phyloP scores from a whole-genome alignment of 768 basidiomycete genomes.

The Stropharia rugosoannulata region DNA sequence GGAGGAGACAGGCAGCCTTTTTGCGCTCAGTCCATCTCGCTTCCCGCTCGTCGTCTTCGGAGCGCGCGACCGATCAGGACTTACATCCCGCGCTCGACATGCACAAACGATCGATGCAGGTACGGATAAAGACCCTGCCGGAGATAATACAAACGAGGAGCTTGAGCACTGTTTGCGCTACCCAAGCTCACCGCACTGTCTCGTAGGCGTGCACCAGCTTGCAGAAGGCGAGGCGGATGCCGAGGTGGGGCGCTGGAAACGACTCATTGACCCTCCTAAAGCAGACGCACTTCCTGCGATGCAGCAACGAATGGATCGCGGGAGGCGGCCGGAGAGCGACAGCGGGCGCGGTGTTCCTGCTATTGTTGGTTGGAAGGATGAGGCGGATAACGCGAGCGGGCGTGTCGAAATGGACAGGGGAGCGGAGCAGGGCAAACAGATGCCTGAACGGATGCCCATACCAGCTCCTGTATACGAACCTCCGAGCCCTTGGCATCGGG shows the following conservation, averaged over 20 bases:
- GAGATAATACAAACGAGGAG: slow-evolving; percentile 12
- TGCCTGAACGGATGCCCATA: not conserved
- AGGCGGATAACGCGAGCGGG: slow-evolving; percentile 11
- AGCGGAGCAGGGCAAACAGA: not conserved
- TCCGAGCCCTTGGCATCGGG: not conserved
- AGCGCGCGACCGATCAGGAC: slow-evolving; percentile 12
- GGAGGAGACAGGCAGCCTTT: slow-evolving; percentile 70
- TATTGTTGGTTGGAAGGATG: not conserved
- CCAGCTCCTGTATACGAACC: not conserved
- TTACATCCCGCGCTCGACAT: not conserved
- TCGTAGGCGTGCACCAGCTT: slow-evolving; percentile 59
- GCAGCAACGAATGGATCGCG: slow-evolving; percentile 15
- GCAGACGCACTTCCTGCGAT: slow-evolving; percentile 4
- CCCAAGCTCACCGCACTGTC: slow-evolving; percentile 40
- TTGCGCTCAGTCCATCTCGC: slow-evolving; percentile 78
- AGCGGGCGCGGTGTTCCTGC: not conserved
- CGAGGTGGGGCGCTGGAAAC: slow-evolving; percentile 34
- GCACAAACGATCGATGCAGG: slow-evolving; percentile 22
- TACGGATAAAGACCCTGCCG: slow-evolving; percentile 12
- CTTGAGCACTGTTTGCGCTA: slow-evolving; percentile 15
- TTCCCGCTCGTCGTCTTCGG: slow-evolving; percentile 84
- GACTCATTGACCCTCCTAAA: slow-evolving; percentile 58
- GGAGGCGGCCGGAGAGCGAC: not conserved
- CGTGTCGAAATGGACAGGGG: not conserved
- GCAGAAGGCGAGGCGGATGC: slow-evolving; percentile 46